Evolutionary conservation across 805 yeast genomes (phyloP), one percentile per base, ranked within the genome.

Genomic region (Saccharomycopsis vini): DNA sequence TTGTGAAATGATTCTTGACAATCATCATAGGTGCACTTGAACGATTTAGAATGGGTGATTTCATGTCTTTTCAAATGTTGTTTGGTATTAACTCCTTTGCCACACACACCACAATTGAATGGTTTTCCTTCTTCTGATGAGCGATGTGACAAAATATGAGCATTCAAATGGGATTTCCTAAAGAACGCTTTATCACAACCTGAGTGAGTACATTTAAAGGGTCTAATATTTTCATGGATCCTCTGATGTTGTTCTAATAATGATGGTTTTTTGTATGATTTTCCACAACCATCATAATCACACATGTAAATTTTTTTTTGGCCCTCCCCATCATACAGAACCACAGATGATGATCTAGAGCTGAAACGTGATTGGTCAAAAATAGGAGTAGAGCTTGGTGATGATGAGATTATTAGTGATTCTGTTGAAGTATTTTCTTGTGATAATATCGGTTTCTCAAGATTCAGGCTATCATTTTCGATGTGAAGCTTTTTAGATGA

Each of bases 31-130:
- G 71, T 54, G 59, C 96, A 87, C 20, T 51, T 48, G 54, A 79
- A 80, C 1, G 86, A 73, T 50, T 72, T 70, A 3, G 77, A 76
- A 58, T 92, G 97, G 2, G 95, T 81, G 31, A 74, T 71, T 61
- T 81, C 87, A 59, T 92, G 98, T 42, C 95, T 71, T 49, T 71
- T 75, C 45, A 87, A 66, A 56, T 89, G 97, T 62, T 92, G 97
- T 41, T 59, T 60, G 0, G 95, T 72, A 42, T 79, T 80, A 41
- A 84, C 81, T 3, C 95, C 95, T 60, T 87, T 88, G 1, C 80
- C 79, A 58, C 98, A 92, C 1, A 69, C 58, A 0, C 76, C 60
- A 56, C 97, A 89, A 34, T 69, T 73, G 56, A 72, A 78, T 0
- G 95, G 95, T 54, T 82, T 84, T 3, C 69, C 73, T 1, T 65